phyloP scores from a whole-genome alignment of 257 asterid genomes.

The Capsicum chinense region DNA sequence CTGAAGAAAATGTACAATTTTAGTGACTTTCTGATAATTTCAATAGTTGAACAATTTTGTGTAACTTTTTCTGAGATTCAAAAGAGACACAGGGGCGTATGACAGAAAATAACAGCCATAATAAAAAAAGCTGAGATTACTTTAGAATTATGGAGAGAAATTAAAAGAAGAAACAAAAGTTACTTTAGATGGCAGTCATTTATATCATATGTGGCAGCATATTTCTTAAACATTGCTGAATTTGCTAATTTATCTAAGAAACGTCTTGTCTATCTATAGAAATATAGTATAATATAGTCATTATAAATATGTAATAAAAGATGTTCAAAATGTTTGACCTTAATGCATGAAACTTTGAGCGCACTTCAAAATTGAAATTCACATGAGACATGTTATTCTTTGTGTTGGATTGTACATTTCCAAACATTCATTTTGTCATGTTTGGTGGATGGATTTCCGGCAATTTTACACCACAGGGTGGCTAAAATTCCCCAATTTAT shows the following conservation, averaged over 20 bases:
- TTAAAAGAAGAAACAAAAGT: neutral
- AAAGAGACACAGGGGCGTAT: neutral
- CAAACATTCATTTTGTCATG: slow-evolving; percentile 1
- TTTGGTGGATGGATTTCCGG: slow-evolving; percentile 18
- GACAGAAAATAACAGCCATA: neutral
- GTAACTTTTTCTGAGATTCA: slow-evolving; percentile 1
- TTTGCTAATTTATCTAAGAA: neutral
- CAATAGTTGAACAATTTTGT: neutral
- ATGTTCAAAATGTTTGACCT: neutral
- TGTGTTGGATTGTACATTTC: slow-evolving; percentile 7
- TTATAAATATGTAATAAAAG: neutral
- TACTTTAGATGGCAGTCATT: neutral
- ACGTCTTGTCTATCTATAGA: neutral
- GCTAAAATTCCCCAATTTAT: slow-evolving; percentile 3
- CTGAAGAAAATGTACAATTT: neutral
- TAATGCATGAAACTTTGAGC: neutral
- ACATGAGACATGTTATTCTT: neutral
- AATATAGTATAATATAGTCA: neutral
- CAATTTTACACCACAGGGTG: neutral
- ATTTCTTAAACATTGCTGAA: neutral
- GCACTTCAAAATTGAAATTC: neutral
- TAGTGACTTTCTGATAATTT: neutral
- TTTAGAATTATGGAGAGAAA: neutral
- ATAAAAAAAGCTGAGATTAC: neutral
- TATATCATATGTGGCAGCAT: neutral